phyloP scores from a whole-genome alignment of 805 yeast genomes.

The Candida golubevii region DNA sequence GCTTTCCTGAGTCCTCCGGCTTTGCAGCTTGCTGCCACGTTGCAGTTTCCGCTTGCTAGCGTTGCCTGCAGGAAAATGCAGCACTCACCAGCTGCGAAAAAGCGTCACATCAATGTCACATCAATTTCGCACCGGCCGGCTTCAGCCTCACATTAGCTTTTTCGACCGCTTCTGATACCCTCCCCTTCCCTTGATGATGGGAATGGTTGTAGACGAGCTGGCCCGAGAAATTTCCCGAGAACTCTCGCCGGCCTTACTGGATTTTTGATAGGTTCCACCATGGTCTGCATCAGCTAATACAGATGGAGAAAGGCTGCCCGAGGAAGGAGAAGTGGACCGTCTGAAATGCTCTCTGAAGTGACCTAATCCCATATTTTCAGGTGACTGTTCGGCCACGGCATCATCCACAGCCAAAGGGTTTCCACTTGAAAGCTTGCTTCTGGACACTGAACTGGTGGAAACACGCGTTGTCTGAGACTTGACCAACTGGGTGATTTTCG shows the following conservation, averaged over 20 bases:
- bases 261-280: no score
- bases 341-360: background rate
- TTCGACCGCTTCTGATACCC: constrained; percentile 42
- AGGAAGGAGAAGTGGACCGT: background rate
- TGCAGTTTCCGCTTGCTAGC: no score
- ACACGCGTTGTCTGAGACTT: constrained; percentile 19
- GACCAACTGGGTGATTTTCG: constrained; percentile 30
- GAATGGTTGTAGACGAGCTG: constrained; percentile 13
- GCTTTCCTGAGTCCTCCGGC: no score
- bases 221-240: background rate
- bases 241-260: no score
- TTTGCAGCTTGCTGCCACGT: no score
- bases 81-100: background rate
- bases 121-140: no score
- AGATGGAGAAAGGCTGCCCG: background rate
- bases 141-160: constrained; percentile 25
- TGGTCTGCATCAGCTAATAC: background rate
- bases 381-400: no score
- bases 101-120: no score
- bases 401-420: no score
- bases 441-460: constrained; percentile 28
- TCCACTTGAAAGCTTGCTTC: background rate
- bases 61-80: background rate
- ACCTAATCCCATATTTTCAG: no score
- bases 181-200: constrained; percentile 40